Evolutionary conservation across 106 monocot genomes (phyloP), one percentile per base, ranked within the genome.

Genomic region (Xerophyta viscosa): DNA sequence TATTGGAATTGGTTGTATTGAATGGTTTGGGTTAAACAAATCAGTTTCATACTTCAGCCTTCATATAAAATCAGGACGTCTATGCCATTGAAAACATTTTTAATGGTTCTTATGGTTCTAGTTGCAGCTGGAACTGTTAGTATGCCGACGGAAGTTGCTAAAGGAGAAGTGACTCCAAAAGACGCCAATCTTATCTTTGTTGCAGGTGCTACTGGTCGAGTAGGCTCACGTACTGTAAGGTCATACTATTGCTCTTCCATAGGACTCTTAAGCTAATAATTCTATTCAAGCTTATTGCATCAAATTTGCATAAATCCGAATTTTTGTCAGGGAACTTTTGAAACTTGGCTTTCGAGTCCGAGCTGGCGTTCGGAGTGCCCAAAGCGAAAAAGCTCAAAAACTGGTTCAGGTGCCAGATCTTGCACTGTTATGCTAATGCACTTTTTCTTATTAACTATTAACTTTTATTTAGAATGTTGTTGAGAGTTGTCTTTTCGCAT

Each of bases 181-280:
- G 74, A 78, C 33, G 62, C 63, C 5, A 66, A 73, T 62, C 33
- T 81, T 52, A 84, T 58, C 28, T 94, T 84, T 68, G 78, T 94
- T 52, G 94, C 88, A 43, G 94, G 94, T 57, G 70, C 94, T 39
- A 94, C 88, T 46, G 94, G 94, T 58, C 77, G 61, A 78, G 94
- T 94, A 50, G 94, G 94, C 26, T 94, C 88, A 24, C 80, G 81
- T 18, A 72, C 84, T 46, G 81, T 94, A 62, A 94, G 94, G 92
- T 93, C 48, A 18, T 48, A 26, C 25, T 12, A 0, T 0, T 65
- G 8, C 42, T 46, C 30, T 31, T 21, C n/a, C 21, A 6, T 30
- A 23, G 0, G 47, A 47, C 3, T 47, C 9, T 47, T 10, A 33
- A 33, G 33, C 5, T 5, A 33, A 33, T 6, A 6, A 5, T 33